phyloP scores from a whole-genome alignment of 352 stramenopile genomes.

The Salisapilia sapeloensis region DNA sequence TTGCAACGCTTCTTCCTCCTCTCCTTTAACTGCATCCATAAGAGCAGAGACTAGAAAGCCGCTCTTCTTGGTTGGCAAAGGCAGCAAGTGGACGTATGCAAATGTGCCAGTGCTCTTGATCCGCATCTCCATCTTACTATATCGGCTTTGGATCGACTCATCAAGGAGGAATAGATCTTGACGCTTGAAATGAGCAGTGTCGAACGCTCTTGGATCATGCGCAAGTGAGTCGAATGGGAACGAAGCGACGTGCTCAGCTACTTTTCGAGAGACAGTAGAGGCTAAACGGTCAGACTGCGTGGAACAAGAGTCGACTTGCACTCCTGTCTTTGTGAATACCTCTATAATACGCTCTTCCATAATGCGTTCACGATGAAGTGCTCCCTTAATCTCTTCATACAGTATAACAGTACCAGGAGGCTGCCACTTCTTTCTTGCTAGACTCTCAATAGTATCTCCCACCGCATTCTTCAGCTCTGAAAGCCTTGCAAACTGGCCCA shows the following conservation, averaged over 20 bases:
- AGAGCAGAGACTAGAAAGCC: slow-evolving; percentile 63
- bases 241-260: slow-evolving; percentile 33
- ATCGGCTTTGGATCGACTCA: slow-evolving; percentile 41
- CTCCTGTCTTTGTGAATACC: slow-evolving; percentile 17
- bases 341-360: slow-evolving; percentile 40
- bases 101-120: slow-evolving; percentile 47
- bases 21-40: slow-evolving; percentile 64
- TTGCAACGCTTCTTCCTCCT: slow-evolving; percentile 24
- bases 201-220: slow-evolving; percentile 15
- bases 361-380: slow-evolving; percentile 21
- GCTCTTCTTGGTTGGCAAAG: slow-evolving; percentile 42
- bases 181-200: slow-evolving; percentile 55
- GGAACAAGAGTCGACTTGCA: slow-evolving; percentile 7
- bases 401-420: slow-evolving; percentile 5
- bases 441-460: slow-evolving; percentile 8
- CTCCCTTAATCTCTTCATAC: slow-evolving; percentile 35
- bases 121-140: slow-evolving; percentile 22
- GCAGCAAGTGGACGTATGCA: slow-evolving; percentile 30
- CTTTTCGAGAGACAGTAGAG: slow-evolving; percentile 22
- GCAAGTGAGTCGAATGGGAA: slow-evolving; percentile 31
- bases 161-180: slow-evolving; percentile 73
- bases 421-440: slow-evolving; percentile 32
- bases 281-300: slow-evolving; percentile 9
- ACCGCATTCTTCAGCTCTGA: slow-evolving; percentile 8
- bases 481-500: no score